Evolutionary conservation across 2,329 filamentous ascomycete genomes (phyloP).

Genomic region (Bretziella fagacearum): DNA sequence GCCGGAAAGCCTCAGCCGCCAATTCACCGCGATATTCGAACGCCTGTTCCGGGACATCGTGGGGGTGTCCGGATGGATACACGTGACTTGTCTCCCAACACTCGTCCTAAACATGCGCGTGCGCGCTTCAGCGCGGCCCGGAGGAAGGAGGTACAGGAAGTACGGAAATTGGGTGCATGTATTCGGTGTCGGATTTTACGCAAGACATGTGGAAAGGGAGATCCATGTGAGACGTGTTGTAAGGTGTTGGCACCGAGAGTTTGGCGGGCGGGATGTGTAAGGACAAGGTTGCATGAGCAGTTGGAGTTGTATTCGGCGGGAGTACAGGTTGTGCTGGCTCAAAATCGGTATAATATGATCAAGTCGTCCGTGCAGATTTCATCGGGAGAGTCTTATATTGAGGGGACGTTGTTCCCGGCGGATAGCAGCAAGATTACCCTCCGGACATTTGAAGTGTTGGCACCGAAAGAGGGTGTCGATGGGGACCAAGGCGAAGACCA

Average conservation of each 20-base stretch:
- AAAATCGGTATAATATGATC: conserved; percentile 39
- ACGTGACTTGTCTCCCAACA: conserved; percentile 26
- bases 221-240: conserved; percentile 44
- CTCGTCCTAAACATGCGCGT: conserved; percentile 35
- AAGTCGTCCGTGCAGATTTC: conserved; percentile 34
- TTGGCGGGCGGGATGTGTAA: conserved; percentile 48
- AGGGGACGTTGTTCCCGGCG: conserved; percentile 43
- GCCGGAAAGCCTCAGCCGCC: conserved; percentile 19
- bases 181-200: conserved; percentile 48
- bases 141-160: conserved; percentile 48
- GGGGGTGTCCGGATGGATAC: conserved; percentile 40
- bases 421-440: conserved; percentile 20
- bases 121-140: conserved; percentile 40
- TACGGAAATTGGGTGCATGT: conserved; percentile 47
- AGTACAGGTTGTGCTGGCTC: conserved; percentile 44
- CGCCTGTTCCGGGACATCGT: conserved; percentile 22
- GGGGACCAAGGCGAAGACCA: conserved; percentile 15
- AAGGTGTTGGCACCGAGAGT: conserved; percentile 46
- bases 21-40: conserved; percentile 15
- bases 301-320: conserved; percentile 47
- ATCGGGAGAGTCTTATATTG: conserved; percentile 33
- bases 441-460: conserved; percentile 20
- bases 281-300: conserved; percentile 43
- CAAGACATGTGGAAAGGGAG: conserved; percentile 49
- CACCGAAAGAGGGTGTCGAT: conserved; percentile 20